Evolutionary conservation across 2,329 filamentous ascomycete species (phyloP), one percentile per base, ranked within the genome.

Genomic region (Colletotrichum chlorophyti): DNA sequence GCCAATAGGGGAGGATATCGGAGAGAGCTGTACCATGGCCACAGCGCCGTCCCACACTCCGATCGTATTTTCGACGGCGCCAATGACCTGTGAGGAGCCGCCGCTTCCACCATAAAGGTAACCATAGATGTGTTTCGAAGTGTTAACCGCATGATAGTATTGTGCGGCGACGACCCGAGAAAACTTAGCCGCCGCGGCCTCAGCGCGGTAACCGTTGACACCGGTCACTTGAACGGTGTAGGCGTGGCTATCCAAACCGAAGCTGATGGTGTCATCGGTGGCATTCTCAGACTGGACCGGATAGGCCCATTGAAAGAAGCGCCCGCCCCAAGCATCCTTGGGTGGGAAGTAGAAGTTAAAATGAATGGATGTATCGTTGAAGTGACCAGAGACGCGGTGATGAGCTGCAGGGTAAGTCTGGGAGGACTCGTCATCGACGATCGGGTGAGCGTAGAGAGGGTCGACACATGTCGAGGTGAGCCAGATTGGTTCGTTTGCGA

Each of bases 21-120:
- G 63, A 3, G 58, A 35, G 3, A 61, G 64, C 37, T 66, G 64
- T 2, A 67, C 52, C 4, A 66, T 32, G 11, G 62, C 31, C 4
- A 66, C 64, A n/a, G 52, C 53, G 3, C 66, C 66, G 15, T 66
- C 45, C 66, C 66, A 68, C 34, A 68, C 52, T 2, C 51, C 65
- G 17, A 53, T 17, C 1, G 63, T 65, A 9, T 64, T 62, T 38
- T 68, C 65, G 4, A 54, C 43, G 9, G 63, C 63, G 1, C 66
- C 65, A 8, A 68, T 42, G 12, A 52, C 54, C 10, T 62, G 40
- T 1, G 64, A 38, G 14, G 66, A 68, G 26, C 66, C 65, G 0
- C 66, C 66, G 27, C 66, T 67, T 1, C 60, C 64, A 4, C 66
- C 65, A 14, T 64, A 66, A 6, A 63, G 14, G 8, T 68, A 68